Percentiles rank a stretch among this genome's conserved stretches.
Conservation (phyloP, 2,329 filamentous ascomycete genomes). For the Phialophora tarda region DNA sequence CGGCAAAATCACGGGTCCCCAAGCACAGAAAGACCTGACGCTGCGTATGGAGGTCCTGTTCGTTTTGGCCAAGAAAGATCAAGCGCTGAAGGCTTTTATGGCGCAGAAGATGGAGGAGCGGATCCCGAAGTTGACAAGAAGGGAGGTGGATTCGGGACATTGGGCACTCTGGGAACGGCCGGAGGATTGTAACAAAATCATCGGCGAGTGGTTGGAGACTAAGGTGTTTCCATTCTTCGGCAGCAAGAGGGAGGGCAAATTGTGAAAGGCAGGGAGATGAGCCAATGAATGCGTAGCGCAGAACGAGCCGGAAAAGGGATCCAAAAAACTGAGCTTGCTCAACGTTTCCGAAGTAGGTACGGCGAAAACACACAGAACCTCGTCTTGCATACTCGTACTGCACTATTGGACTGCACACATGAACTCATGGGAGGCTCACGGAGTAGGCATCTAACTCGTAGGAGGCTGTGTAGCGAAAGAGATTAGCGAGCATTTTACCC, state of each 20-base stretch:
- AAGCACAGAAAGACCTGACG: conserved; percentile 15
- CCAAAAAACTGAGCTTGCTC: background rate
- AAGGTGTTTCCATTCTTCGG: conserved; percentile 56
- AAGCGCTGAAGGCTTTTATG: conserved; percentile 74
- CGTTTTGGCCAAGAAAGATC: conserved; percentile 73
- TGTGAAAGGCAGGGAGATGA: conserved; percentile 11
- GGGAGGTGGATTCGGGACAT: conserved; percentile 73
- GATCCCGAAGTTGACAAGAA: conserved; percentile 65
- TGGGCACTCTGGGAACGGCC: conserved; percentile 82
- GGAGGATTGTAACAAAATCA: conserved; percentile 70
- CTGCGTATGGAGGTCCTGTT: conserved; percentile 62
- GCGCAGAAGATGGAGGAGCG: conserved; percentile 70
- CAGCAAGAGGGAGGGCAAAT: conserved; percentile 42
- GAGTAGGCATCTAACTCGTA: too few relatives aligned
- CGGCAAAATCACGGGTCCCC: conserved; percentile 17
- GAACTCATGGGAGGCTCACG: background rate
- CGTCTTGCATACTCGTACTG: too few relatives aligned
- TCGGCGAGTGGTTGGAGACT: conserved; percentile 70
- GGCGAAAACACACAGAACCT: background rate
- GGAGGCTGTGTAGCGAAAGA: background rate
- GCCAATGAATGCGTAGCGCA: background rate
- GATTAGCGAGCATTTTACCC: background rate
- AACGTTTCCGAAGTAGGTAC: background rate
- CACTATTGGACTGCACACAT: background rate
- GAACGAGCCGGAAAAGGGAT: background rate